These are phyloP conservation scores for Malassezia yamatoensis DNA, from an alignment of 1,284 basidiomycete species.

Conservation along the genomic window DNA sequence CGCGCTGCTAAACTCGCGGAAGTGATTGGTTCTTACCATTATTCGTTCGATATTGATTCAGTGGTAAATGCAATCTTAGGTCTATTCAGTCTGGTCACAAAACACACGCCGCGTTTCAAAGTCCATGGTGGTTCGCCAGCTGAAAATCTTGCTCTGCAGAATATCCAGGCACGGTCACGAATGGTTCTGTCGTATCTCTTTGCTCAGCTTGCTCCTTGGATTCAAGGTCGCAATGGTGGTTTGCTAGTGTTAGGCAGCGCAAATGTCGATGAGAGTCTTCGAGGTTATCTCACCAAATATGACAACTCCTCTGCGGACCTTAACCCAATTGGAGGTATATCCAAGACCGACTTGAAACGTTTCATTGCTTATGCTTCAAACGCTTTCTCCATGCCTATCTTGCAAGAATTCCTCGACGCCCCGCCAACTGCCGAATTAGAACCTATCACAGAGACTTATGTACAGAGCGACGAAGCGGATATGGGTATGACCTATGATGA, in stretches of 20 bases:
- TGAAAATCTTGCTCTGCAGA: conserved; percentile 93
- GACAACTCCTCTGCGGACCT: conserved; percentile 73
- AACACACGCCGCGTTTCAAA: conserved; percentile 69
- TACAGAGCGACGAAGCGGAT: conserved; percentile 92
- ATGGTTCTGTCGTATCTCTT: conserved; percentile 98
- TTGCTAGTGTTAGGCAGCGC: conserved; percentile 89
- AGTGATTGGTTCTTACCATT: conserved; percentile 66
- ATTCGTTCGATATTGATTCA: conserved; percentile 91
- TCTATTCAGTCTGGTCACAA: conserved; percentile 75
- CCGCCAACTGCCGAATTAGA: conserved; percentile 92
- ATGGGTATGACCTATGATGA: conserved; percentile 96
- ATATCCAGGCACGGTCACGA: conserved; percentile 86
- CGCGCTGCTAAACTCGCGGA: conserved; percentile 75
- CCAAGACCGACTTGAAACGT: conserved; percentile 90
- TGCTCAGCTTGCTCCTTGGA: conserved; percentile 90
- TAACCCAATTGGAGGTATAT: conserved; percentile 95
- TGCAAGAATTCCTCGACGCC: conserved; percentile 72
- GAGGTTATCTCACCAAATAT: conserved; percentile 96
- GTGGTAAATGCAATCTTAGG: conserved; percentile 72
- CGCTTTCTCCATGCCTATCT: conserved; percentile 72
- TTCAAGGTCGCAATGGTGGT: conserved; percentile 70
- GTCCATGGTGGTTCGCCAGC: conserved; percentile 75
- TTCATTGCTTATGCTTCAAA: conserved; percentile 77
- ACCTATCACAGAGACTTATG: conserved; percentile 82
- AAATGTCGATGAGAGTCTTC: conserved; percentile 84